Percentiles rank a stretch among this genome's conserved stretches.
These are phyloP conservation scores for Epicoccum nigrum DNA, from an alignment of 2,329 filamentous ascomycete genomes.

Conservation along the genomic window DNA sequence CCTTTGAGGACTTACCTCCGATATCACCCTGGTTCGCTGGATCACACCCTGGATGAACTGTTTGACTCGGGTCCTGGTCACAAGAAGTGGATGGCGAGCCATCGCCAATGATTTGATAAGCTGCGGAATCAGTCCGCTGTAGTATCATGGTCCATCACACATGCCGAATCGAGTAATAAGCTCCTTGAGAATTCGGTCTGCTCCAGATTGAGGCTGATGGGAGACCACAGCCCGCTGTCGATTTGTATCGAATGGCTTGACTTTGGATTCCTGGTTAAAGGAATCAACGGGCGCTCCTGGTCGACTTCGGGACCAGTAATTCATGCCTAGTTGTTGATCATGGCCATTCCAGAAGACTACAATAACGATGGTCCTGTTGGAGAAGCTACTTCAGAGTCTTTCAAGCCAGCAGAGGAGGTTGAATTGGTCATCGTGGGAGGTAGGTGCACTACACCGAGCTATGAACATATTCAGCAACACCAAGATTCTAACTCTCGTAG, in stretches of 20 bases:
- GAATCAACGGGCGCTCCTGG: no score
- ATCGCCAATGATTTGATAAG: neutral
- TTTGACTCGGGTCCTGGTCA: conserved; percentile 5
- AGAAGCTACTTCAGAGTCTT: neutral
- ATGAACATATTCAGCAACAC: neutral
- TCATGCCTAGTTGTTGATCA: neutral
- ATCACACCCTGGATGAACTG: neutral
- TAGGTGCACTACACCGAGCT: neutral
- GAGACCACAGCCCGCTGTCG: neutral
- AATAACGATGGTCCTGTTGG: neutral
- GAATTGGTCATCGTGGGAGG: conserved; percentile 27
- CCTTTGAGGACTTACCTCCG: no score
- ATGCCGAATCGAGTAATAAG: neutral
- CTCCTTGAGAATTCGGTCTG: neutral
- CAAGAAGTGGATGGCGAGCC: neutral
- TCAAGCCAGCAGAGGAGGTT: conserved; percentile 9
- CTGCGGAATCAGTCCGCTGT: conserved; percentile 9
- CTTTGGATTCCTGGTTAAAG: neutral
- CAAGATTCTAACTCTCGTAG: conserved; percentile 28
- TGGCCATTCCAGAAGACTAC: conserved; percentile 3
- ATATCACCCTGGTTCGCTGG: no score
- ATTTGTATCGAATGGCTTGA: neutral
- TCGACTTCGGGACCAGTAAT: neutral
- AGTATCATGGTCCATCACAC: neutral
- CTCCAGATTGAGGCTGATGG: neutral